Percentiles rank a stretch among this genome's conserved stretches.
Conservation (phyloP, 2,329 filamentous ascomycete species). For the Fusarium subtropicale region DNA sequence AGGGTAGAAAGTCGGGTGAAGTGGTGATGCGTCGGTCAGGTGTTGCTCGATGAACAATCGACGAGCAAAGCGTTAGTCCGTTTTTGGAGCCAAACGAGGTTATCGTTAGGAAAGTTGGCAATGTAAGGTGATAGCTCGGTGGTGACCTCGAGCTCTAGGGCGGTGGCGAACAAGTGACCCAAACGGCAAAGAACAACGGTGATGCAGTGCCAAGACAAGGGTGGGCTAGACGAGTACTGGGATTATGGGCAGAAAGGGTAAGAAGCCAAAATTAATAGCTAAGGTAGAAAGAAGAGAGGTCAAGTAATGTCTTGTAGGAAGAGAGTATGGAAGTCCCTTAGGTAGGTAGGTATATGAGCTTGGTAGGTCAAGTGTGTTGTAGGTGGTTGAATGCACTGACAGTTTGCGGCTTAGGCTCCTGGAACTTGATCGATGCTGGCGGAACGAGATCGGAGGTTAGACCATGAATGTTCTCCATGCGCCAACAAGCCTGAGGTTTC, state of each 20-base stretch:
- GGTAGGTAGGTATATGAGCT: not conserved
- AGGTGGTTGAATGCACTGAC: not conserved
- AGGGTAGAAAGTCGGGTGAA: slow-evolving; percentile 6
- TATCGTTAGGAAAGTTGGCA: slow-evolving; percentile 9
- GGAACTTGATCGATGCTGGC: slow-evolving; percentile 40
- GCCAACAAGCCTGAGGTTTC: slow-evolving; percentile 12
- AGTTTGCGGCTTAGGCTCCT: slow-evolving; percentile 9
- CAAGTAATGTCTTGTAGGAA: slow-evolving; percentile 10
- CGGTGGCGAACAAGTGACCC: slow-evolving; percentile 37
- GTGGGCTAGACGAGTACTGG: slow-evolving; percentile 8
- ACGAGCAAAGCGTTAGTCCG: slow-evolving; percentile 1
- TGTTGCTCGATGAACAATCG: not conserved
- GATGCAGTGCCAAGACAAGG: slow-evolving; percentile 31
- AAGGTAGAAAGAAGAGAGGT: not conserved
- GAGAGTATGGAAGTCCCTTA: not conserved
- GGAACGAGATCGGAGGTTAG: slow-evolving; percentile 39
- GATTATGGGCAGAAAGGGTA: slow-evolving; percentile 1
- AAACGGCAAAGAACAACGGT: slow-evolving; percentile 29
- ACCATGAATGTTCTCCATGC: not conserved
- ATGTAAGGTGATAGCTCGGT: slow-evolving; percentile 32
- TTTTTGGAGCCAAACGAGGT: slow-evolving; percentile 20
- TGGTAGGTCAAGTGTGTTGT: not conserved
- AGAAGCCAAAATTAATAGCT: not conserved
- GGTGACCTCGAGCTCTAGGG: slow-evolving; percentile 24
- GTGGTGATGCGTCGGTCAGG: not conserved